Evolutionary conservation across 176 grass and related monocot genomes (phyloP), one percentile per base, ranked within the genome.

Genomic region (Zea luxurians): DNA sequence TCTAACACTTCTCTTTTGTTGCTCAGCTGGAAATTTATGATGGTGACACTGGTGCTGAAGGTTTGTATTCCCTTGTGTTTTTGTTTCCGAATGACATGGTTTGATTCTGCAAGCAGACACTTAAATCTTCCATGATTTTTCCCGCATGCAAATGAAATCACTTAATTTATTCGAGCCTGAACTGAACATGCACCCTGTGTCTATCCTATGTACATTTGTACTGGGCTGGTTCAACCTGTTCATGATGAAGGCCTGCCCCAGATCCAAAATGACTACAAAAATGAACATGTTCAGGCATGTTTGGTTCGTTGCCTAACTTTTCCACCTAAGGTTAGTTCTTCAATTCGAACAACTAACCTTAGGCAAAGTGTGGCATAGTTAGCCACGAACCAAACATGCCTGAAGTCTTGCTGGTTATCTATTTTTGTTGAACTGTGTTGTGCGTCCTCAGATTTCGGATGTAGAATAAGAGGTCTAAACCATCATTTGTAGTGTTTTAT

Each of bases 11-110:
- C 71, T 80, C 0, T 82, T 80, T 82, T 79, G 62, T 84, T 67
- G 17, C 61, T 60, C 88, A 99, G 96, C 83, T 99, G 67, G 92
- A 93, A 71, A 86, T 95, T 71, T 99, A 89, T 83, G 86, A 95
- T 36, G 96, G 92, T 37, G 83, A 83, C 80, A 37, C 78, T 42
- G 85, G 83, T 66, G 64, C 64, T 85, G 77, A 92, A 92, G 91
- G 95, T 98, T 75, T 66, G 78, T 80, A 37, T 74, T 58, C 71
- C 18, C n/a, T 89, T 71, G 34, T 64, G 68, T 86, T 65, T 65
- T 76, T 48, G 44, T 69, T 64, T 77, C 48, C 38, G 43, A 38
- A 79, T 59, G 2, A 17, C 50, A 61, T 1, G 6, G 37, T 12
- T 70, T 68, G 68, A 64, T n/a, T 70, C 1, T 75, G 38, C 5